phyloP scores from a whole-genome alignment of 2,329 filamentous ascomycete genomes.

The Beauveria caledonica region DNA sequence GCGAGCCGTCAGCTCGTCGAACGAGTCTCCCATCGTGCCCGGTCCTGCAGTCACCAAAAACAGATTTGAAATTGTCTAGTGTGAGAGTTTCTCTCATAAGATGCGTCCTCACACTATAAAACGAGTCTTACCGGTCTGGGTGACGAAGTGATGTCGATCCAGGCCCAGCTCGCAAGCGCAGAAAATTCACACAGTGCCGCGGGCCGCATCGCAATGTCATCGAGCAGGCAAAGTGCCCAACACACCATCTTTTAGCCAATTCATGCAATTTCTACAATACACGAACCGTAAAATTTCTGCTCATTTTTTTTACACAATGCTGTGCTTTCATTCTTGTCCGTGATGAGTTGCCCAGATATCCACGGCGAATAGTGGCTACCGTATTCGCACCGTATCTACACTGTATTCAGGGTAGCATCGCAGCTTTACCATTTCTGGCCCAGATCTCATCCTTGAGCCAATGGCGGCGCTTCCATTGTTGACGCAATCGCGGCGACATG shows the following conservation, averaged over 20 bases:
- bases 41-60: not conserved
- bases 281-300: no score
- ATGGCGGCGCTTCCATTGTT: not conserved
- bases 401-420: slow-evolving; percentile 9
- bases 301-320: no score
- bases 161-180: not conserved
- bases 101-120: not conserved
- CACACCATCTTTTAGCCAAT: no score
- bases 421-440: slow-evolving; percentile 1
- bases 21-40: slow-evolving; percentile 32
- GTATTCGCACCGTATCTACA: not conserved
- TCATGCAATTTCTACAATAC: no score
- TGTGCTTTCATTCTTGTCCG: no score
- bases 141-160: not conserved
- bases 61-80: not conserved
- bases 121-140: not conserved
- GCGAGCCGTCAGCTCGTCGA: slow-evolving; percentile 32
- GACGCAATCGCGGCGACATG: slow-evolving; percentile 1
- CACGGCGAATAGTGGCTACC: no score
- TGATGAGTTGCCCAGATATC: no score
- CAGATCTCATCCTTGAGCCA: not conserved
- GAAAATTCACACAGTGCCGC: slow-evolving; percentile 9
- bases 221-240: no score
- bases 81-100: not conserved
- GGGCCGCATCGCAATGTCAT: not conserved